A percentile compares a stretch with the other conserved stretches of the same genome.
phyloP scores from a whole-genome alignment of 2,329 filamentous ascomycete species.

The Botryosphaeria dothidea region DNA sequence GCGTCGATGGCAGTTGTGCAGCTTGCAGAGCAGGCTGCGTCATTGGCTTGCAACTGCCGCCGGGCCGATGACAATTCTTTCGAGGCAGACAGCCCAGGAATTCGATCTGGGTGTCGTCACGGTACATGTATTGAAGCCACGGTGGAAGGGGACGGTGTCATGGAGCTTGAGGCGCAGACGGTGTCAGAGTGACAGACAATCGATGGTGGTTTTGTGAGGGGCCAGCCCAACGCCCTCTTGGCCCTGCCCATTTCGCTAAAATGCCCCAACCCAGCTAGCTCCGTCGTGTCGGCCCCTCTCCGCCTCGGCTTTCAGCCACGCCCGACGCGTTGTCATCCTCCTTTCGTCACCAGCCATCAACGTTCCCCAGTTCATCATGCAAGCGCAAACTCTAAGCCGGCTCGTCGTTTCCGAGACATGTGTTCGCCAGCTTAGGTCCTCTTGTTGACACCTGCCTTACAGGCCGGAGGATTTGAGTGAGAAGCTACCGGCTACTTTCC shows the following conservation, averaged over 20 bases:
- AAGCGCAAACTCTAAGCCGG: background rate
- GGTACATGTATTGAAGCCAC: background rate
- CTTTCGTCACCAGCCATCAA: background rate
- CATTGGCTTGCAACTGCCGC: background rate
- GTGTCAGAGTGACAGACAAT: slow-evolving; percentile 1
- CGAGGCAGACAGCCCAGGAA: background rate
- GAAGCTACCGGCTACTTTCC: background rate
- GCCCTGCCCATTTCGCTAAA: slow-evolving; percentile 9
- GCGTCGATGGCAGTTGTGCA: background rate
- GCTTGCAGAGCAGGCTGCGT: background rate
- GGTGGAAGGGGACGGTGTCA: background rate
- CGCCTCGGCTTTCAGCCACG: background rate
- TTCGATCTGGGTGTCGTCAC: background rate
- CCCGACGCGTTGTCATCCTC: background rate
- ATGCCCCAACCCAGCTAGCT: background rate
- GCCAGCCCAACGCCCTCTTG: background rate
- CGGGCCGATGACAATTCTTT: background rate
- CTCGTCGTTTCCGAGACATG: background rate
- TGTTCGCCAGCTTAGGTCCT: background rate
- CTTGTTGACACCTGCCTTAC: background rate
- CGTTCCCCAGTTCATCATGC: background rate
- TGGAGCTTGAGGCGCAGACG: slow-evolving; percentile 2
- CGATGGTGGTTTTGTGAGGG: background rate
- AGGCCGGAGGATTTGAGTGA: background rate
- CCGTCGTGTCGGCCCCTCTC: background rate